Evolutionary conservation across 805 yeast genomes (phyloP), one percentile per base, ranked within the genome.

Genomic region (Henningerozyma blattae): DNA sequence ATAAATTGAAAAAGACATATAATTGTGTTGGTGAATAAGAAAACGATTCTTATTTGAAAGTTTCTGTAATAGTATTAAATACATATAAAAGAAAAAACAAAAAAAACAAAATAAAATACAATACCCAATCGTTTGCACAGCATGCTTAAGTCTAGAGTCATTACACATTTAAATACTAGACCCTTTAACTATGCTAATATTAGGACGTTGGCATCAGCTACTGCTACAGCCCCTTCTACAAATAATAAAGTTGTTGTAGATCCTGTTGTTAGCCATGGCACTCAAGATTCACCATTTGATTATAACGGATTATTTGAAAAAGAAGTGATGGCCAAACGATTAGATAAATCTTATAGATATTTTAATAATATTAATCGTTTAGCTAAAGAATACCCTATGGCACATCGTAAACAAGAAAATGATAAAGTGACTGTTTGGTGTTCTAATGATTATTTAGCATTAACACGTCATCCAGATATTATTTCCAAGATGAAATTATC

Each of bases 391-490:
- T 91, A 85, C 54, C 99, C 99, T 29, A 65, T 65, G 50, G 98
- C 98, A 25, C 98, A 91, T 54, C 73, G 91, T 44, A 69, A 77
- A 37, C 40, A 53, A 25, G 84, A 78, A 51, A 65, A 65, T 13
- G 94, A 85, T 50, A 82, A 82, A 54, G 98, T 91, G 38, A 86
- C 94, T 34, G 98, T 91, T 38, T 91, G 99, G 99, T 91, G 99
- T 54, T 87, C 98, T 28, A 91, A 91, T 58, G 99, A 91, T 60
- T 91, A 91, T 58, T 68, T 91, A 40, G 96, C 97, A 10, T 83
- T 91, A 91, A 89, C 95, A 34, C 76, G 74, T 50, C 82, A 89
- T 56, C 70, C 69, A 41, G 64, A 68, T 42, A 89, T 89, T 29
- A 62, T 85, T 39, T 62, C 71, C 14, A 75, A 75, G 36, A 91